Percentiles rank a stretch among this genome's conserved stretches.
These are phyloP conservation scores for Ceratocystis alfenasii DNA, from an alignment of 2,329 filamentous ascomycete genomes.

Conservation along the genomic window DNA sequence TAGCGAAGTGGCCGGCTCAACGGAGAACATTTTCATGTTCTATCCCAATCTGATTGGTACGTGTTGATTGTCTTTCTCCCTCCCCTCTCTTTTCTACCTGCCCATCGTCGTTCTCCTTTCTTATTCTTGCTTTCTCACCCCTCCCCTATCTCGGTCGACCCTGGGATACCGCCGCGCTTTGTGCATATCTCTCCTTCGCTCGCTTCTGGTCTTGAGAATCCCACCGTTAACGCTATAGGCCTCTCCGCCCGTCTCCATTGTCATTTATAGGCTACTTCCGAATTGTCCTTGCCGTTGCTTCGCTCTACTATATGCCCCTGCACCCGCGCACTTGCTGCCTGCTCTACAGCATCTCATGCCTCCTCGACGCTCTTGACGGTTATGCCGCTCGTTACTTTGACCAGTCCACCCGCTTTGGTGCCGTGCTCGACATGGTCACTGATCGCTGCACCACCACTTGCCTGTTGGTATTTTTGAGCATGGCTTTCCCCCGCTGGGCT, in stretches of 20 bases:
- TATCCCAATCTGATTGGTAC: constrained; percentile 71
- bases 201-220: background rate
- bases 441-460: constrained; percentile 95
- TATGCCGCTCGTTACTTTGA: constrained; percentile 70
- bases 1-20: constrained; percentile 26
- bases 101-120: background rate
- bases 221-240: background rate
- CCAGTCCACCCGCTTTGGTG: constrained; percentile 90
- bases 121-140: background rate
- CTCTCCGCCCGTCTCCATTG: background rate
- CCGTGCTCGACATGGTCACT: constrained; percentile 97
- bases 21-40: constrained; percentile 72
- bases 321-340: constrained; percentile 91
- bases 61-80: constrained; percentile 25
- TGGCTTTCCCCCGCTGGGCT: constrained; percentile 86
- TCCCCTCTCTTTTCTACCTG: background rate
- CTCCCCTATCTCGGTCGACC: background rate
- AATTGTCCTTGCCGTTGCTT: constrained; percentile 72
- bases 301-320: constrained; percentile 97
- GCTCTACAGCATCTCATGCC: constrained; percentile 84
- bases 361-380: constrained; percentile 90
- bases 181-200: background rate
- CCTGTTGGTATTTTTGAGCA: constrained; percentile 84
- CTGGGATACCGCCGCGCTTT: background rate
- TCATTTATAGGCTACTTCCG: constrained; percentile 53